Evolutionary conservation across 2,329 filamentous ascomycete species (phyloP), one percentile per base, ranked within the genome.

Genomic region (Elsinoe arachidis): DNA sequence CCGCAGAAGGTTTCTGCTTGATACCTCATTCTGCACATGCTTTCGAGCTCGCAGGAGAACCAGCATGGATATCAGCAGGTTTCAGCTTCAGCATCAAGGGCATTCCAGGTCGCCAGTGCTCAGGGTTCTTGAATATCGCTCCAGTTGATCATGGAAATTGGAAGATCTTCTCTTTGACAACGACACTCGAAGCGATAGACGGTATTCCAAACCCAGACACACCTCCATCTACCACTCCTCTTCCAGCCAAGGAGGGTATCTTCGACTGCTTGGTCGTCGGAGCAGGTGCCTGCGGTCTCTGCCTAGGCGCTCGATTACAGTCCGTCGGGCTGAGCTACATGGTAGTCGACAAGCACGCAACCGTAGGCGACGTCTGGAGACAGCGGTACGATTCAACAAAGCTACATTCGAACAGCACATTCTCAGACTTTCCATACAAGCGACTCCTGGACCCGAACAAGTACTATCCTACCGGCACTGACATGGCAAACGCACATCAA

Each of bases 371-470:
- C 58, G 74, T 72, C 58, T 76, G 73, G 73, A 62, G 63, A 0
- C 58, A 63, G 2, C 68, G 73, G 1, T 75, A 76, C 49, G 72
- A 75, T 44, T 74, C 74, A n/a, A 67, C 73, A 7, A 72, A 72
- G 14, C 68, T 70, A 19, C 72, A 74, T 58, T 70, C 72, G 7
- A 68, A 68, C 5, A 71, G 69, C 12, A 68, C 67, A 58, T 70
- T 70, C 54, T 69, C 71, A 49, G 68, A 73, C 37, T 62, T 74
- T 58, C 72, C 72, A 1, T 73, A 62, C 63, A 52, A 68, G 21
- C 56, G 58, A 7, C 33, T 55, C 2, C 53, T 55, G 12, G 30
- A 26, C 11, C 41, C 30, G 39, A 49, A 55, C n/a, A 49, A 17
- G 57, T 65, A 60, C 21, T 56, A 63, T 1, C 63, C 69, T 1